A percentile compares a stretch with the other conserved stretches of the same genome.
Evolutionary conservation across 345 rosid genomes (phyloP).

Genomic region (Barbarea vulgaris): DNA sequence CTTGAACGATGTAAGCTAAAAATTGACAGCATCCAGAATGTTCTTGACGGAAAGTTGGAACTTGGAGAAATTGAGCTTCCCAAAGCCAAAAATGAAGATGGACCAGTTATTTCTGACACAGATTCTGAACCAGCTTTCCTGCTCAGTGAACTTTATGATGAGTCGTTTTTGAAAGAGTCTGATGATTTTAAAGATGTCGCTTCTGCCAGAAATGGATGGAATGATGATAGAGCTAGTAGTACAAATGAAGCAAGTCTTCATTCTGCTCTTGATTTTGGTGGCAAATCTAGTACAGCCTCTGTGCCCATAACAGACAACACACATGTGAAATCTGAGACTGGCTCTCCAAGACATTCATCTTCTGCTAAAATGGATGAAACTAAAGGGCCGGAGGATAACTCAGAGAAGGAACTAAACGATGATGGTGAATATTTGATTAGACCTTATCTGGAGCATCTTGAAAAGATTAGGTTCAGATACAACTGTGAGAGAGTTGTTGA

Average conservation of each 20-base stretch:
- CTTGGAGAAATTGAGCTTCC: conserved; percentile 65
- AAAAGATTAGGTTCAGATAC: conserved; percentile 85
- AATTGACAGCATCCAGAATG: conserved; percentile 81
- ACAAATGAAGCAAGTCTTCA: conserved; percentile 95
- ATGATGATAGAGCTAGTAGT: conserved; percentile 87
- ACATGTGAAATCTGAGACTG: conserved; percentile 70
- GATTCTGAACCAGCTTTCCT: conserved; percentile 70
- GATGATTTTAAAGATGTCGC: conserved; percentile 55
- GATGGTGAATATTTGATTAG: conserved; percentile 97
- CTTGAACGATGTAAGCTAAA: conserved; percentile 85
- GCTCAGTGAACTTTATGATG: conserved; percentile 68
- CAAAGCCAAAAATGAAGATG: conserved; percentile 58
- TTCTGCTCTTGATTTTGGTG: conserved; percentile 92
- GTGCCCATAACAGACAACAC: conserved; percentile 74
- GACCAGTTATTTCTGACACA: conserved; percentile 63
- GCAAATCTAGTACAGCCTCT: conserved; percentile 74
- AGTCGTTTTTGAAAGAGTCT: conserved; percentile 54
- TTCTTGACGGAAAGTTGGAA: conserved; percentile 75
- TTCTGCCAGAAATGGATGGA: conserved; percentile 77
- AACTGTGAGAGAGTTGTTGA: conserved; percentile 98
- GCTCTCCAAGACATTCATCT: conserved; percentile 76
- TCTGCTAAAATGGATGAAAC: conserved; percentile 66
- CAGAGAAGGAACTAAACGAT: conserved; percentile 86
- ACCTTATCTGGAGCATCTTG: conserved; percentile 94
- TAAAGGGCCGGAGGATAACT: conserved; percentile 62